Evolutionary conservation across 2,329 filamentous ascomycete species (phyloP).

Genomic region (Aspergillus arachidicola): DNA sequence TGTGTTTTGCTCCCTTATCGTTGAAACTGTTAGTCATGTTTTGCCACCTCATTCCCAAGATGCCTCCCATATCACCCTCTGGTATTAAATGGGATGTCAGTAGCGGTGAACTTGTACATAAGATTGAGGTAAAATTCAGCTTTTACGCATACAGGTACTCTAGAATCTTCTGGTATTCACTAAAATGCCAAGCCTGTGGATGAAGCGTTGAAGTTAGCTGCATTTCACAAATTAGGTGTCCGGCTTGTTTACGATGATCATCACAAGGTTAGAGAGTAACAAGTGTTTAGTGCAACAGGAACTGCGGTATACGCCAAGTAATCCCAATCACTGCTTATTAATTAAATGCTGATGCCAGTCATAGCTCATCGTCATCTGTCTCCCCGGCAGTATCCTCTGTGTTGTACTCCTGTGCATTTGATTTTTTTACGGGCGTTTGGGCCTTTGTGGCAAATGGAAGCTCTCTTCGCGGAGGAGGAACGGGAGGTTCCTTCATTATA

Average conservation of each 20-base stretch:
- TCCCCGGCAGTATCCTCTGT: constrained; percentile 35
- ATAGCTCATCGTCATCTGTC: constrained; percentile 48
- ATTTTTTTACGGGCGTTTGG: constrained; percentile 9
- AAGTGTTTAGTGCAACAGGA: neutral
- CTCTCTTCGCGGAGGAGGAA: constrained; percentile 44
- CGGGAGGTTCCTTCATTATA: constrained; percentile 16
- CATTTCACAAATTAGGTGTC: neutral
- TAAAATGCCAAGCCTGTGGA: neutral
- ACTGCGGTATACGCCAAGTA: neutral
- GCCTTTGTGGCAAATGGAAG: constrained; percentile 42
- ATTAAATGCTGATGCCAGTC: neutral
- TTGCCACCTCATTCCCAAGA: constrained; percentile 25
- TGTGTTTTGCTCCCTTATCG: constrained; percentile 15
- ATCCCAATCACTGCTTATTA: neutral
- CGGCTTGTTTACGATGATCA: neutral
- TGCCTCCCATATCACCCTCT: constrained; percentile 25
- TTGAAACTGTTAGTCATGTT: constrained; percentile 18
- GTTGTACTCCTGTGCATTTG: constrained; percentile 14
- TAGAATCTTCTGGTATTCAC: neutral
- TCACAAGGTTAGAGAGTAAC: neutral
- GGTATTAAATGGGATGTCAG: constrained; percentile 27
- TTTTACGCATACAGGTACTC: constrained; percentile 14
- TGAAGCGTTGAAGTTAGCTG: neutral
- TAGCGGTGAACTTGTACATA: constrained; percentile 41
- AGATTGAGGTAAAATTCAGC: constrained; percentile 32